Evolutionary conservation across 2,329 filamentous ascomycete genomes (phyloP).

Genomic region (Passalora sequoiae): DNA sequence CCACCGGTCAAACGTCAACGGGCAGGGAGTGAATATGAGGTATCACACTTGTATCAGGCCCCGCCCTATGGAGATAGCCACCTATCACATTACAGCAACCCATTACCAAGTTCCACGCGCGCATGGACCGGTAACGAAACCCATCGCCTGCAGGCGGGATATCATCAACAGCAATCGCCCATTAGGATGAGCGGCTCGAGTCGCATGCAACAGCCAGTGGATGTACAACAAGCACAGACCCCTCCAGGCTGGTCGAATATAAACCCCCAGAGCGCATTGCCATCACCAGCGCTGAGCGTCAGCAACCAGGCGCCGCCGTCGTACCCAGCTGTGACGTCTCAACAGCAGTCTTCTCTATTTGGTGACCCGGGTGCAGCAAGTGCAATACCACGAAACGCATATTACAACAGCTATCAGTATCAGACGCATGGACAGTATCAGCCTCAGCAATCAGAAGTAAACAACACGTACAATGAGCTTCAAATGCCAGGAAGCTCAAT

Average conservation of each 20-base stretch:
- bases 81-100: conserved; percentile 12
- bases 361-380: conserved; percentile 18
- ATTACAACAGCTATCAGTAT: conserved; percentile 12
- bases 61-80: conserved; percentile 12
- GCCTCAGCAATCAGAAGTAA: conserved; percentile 4
- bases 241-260: conserved; percentile 12
- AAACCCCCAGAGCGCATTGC: conserved; percentile 13
- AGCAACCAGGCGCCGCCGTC: conserved; percentile 15
- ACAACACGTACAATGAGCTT: conserved; percentile 8
- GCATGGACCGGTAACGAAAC: conserved; percentile 12
- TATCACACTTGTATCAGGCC: conserved; percentile 18
- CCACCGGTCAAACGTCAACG: conserved; percentile 24
- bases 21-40: conserved; percentile 25
- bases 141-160: conserved; percentile 12
- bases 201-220: conserved; percentile 12
- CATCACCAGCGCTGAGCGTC: conserved; percentile 16
- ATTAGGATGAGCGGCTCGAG: conserved; percentile 11
- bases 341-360: conserved; percentile 13
- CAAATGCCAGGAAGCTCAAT: conserved; percentile 13
- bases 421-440: conserved; percentile 12
- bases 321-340: conserved; percentile 11
- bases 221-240: conserved; percentile 11
- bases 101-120: conserved; percentile 17
- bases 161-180: conserved; percentile 16
- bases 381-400: conserved; percentile 15